Conservation (phyloP, 1,139 yeast species). For the Saccharomyces hybrid region DNA sequence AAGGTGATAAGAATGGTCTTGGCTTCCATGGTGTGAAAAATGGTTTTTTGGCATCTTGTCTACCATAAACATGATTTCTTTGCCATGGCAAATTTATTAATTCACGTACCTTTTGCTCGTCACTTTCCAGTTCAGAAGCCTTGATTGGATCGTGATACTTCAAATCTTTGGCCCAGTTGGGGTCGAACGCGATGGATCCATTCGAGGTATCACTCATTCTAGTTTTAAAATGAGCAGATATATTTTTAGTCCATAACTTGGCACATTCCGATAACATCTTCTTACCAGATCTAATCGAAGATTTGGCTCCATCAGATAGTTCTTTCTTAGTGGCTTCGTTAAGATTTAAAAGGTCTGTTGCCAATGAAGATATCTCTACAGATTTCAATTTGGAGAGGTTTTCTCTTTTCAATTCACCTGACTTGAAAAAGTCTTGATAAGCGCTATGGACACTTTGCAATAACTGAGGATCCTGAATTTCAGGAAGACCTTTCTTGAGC, state of each 20-base stretch:
- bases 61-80: constrained; percentile 60
- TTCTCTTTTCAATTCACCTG: constrained; percentile 6
- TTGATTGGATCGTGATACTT: constrained; percentile 43
- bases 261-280: constrained; percentile 17
- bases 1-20: constrained; percentile 86
- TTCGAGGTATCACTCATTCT: background rate
- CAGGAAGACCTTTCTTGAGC: constrained; percentile 12
- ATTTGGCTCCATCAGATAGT: constrained; percentile 19
- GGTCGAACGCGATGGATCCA: constrained; percentile 34
- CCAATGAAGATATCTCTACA: constrained; percentile 13
- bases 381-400: constrained; percentile 4
- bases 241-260: constrained; percentile 21
- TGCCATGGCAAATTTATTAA: constrained; percentile 65
- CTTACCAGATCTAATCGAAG: constrained; percentile 21
- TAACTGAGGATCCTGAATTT: constrained; percentile 6
- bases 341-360: constrained; percentile 12
- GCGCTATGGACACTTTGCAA: constrained; percentile 19
- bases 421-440: constrained; percentile 21
- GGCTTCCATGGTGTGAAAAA: constrained; percentile 97
- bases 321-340: constrained; percentile 26
- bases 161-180: constrained; percentile 51
- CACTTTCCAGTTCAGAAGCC: constrained; percentile 48
- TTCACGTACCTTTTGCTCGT: constrained; percentile 40
- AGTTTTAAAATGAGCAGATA: constrained; percentile 17
- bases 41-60: constrained; percentile 65